Evolutionary conservation across 441 rosid genomes (phyloP).

Genomic region (Metrosideros polymorpha): DNA sequence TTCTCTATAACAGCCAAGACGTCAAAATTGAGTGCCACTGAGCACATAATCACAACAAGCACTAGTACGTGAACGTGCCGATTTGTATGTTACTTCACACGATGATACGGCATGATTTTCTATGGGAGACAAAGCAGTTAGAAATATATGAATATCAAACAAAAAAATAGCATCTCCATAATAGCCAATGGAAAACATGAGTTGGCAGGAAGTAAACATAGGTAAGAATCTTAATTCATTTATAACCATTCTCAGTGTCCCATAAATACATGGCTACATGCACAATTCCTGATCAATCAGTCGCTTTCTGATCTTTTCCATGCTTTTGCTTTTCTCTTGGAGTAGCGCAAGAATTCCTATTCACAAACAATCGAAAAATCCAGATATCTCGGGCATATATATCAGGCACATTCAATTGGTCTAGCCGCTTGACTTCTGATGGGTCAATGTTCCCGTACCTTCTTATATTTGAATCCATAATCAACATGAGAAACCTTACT

Average conservation of each 20-base stretch:
- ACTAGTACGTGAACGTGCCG: not conserved
- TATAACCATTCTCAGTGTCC: not conserved
- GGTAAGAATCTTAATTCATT: too few relatives aligned
- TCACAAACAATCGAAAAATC: too few relatives aligned
- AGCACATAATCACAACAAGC: not conserved
- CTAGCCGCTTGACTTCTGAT: too few relatives aligned
- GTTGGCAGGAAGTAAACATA: too few relatives aligned
- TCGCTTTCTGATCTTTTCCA: not conserved
- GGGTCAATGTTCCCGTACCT: not conserved
- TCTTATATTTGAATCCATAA: not conserved
- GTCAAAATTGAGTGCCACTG: not conserved
- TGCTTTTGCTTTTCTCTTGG: too few relatives aligned
- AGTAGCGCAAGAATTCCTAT: too few relatives aligned
- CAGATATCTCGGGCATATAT: too few relatives aligned
- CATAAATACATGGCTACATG: not conserved
- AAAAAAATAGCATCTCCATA: not conserved
- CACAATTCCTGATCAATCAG: not conserved
- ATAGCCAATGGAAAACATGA: not conserved
- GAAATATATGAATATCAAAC: too few relatives aligned
- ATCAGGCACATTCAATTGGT: too few relatives aligned
- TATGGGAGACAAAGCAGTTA: not conserved
- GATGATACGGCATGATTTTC: not conserved
- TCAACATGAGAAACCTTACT: not conserved
- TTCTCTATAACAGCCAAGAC: not conserved
- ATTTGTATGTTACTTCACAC: not conserved